phyloP scores from a whole-genome alignment of 1,139 yeast species.

The Kurtzmaniella quercitrusa region DNA sequence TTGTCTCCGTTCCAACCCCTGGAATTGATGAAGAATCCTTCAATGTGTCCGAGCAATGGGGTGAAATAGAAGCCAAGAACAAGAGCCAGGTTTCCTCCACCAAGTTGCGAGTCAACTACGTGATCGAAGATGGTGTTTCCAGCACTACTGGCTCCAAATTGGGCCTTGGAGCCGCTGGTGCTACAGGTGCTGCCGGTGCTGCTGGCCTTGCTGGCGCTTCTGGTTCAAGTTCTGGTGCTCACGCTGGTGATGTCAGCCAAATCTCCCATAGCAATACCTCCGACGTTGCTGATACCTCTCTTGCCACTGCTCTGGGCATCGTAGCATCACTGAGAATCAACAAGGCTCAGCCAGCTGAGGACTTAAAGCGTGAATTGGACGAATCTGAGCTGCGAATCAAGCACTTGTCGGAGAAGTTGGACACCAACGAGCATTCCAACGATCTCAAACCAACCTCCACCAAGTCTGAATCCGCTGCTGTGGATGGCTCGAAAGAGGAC shows the following conservation, averaged over 20 bases:
- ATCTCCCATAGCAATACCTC: slow-evolving; percentile 11
- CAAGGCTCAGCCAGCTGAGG: slow-evolving; percentile 12
- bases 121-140: slow-evolving; percentile 17
- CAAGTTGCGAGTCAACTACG: slow-evolving; percentile 75
- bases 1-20: slow-evolving; percentile 79
- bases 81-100: slow-evolving; percentile 60
- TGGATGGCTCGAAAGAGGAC: slow-evolving; percentile 5
- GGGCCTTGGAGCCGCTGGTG: slow-evolving; percentile 4
- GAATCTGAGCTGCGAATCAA: slow-evolving; percentile 40
- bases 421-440: slow-evolving; percentile 15
- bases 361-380: slow-evolving; percentile 27
- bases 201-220: slow-evolving; percentile 7
- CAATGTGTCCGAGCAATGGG: slow-evolving; percentile 69
- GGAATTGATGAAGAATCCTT: slow-evolving; percentile 47
- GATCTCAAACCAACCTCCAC: slow-evolving; percentile 3
- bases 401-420: slow-evolving; percentile 41
- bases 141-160: neutral
- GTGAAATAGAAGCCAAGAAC: slow-evolving; percentile 58
- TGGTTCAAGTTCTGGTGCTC: slow-evolving; percentile 4
- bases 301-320: slow-evolving; percentile 14
- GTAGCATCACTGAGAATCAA: slow-evolving; percentile 12
- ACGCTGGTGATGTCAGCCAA: slow-evolving; percentile 2
- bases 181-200: neutral
- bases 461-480: slow-evolving; percentile 5
- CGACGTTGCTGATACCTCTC: slow-evolving; percentile 12